Percentiles rank a stretch among this genome's conserved stretches.
phyloP scores from a whole-genome alignment of 2,329 filamentous ascomycete genomes.

The Cadophora luteo-olivacea region DNA sequence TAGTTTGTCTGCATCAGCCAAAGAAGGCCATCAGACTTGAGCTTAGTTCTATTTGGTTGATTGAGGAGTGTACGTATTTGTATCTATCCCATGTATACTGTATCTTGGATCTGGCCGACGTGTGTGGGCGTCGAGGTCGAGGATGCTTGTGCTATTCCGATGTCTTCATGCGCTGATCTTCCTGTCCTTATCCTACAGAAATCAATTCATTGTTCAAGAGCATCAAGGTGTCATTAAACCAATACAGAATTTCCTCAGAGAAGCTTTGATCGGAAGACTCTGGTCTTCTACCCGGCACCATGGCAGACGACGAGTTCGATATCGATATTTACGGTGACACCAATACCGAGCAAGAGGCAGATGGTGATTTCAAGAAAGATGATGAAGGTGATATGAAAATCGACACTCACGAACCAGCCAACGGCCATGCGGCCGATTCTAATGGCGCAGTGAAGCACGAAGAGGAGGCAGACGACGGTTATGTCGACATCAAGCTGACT shows the following conservation, averaged over 20 bases:
- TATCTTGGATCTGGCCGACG: constrained; percentile 39
- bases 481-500: constrained; percentile 50
- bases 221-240: constrained; percentile 38
- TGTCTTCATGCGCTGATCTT: constrained; percentile 45
- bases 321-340: constrained; percentile 75
- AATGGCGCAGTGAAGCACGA: constrained; percentile 43
- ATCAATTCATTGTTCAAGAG: constrained; percentile 38
- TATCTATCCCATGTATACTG: constrained; percentile 46
- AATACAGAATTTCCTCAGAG: constrained; percentile 38
- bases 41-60: constrained; percentile 41
- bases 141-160: constrained; percentile 22
- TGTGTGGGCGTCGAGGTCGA: constrained; percentile 29
- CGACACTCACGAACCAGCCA: constrained; percentile 42
- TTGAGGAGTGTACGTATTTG: constrained; percentile 48
- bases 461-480: constrained; percentile 48
- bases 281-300: constrained; percentile 44
- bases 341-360: constrained; percentile 52
- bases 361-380: constrained; percentile 47
- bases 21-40: constrained; percentile 45
- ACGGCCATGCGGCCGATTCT: constrained; percentile 33
- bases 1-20: constrained; percentile 47
- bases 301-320: constrained; percentile 76
- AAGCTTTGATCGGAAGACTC: constrained; percentile 26
- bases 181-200: constrained; percentile 41
- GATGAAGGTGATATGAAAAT: constrained; percentile 48